Percentiles rank a stretch among this genome's conserved stretches.
Conservation (phyloP, 768 basidiomycete species). For the Lyophyllum atratum region DNA sequence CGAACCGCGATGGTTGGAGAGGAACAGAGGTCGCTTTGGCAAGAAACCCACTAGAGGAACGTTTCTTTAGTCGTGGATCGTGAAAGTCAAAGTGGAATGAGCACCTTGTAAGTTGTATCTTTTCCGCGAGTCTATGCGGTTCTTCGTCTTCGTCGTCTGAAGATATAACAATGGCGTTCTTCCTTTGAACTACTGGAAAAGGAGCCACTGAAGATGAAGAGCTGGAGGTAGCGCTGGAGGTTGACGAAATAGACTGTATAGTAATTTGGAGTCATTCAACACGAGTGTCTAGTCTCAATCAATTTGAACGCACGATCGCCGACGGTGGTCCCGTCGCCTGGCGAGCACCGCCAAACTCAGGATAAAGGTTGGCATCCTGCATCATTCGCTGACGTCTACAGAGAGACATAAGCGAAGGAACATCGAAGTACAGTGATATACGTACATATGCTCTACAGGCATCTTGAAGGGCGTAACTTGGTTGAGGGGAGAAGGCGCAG, state of each 20-base stretch:
- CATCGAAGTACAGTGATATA: background rate
- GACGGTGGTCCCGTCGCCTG: slow-evolving; percentile 21
- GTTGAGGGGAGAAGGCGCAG: slow-evolving; percentile 1
- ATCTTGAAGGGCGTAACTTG: slow-evolving; percentile 14
- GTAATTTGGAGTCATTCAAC: background rate
- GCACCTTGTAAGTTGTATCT: slow-evolving; percentile 14
- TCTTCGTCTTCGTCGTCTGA: slow-evolving; percentile 36
- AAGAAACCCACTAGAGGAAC: background rate
- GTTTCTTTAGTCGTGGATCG: background rate
- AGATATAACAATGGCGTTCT: slow-evolving; percentile 33
- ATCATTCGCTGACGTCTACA: slow-evolving; percentile 33
- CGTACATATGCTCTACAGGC: slow-evolving; percentile 39
- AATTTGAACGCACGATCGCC: slow-evolving; percentile 27
- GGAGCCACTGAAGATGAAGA: slow-evolving; percentile 18
- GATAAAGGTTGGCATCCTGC: slow-evolving; percentile 32
- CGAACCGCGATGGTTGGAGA: slow-evolving; percentile 6
- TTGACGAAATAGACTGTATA: slow-evolving; percentile 29
- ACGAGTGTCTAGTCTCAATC: background rate
- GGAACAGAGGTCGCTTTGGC: slow-evolving; percentile 2
- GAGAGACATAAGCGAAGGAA: background rate
- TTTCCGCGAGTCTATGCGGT: slow-evolving; percentile 6
- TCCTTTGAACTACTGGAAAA: slow-evolving; percentile 12
- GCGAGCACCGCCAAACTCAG: slow-evolving; percentile 28
- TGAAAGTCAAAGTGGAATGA: background rate
- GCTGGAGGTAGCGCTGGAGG: slow-evolving; percentile 25